These are phyloP conservation scores for Saccharomyces pastorianus DNA, from an alignment of 1,139 yeast genomes.

Conservation along the genomic window DNA sequence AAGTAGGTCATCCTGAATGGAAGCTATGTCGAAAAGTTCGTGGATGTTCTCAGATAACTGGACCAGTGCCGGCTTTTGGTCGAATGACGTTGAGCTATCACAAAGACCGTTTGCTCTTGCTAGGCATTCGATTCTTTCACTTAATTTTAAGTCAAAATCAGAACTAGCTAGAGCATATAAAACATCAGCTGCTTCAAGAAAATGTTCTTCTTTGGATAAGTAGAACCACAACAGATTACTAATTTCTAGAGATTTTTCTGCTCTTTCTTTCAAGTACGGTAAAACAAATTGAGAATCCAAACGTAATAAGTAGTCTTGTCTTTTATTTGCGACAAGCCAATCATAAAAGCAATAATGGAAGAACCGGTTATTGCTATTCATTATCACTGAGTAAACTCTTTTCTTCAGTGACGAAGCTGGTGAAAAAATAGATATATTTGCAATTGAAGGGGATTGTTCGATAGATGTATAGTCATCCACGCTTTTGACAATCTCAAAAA, in stretches of 20 bases:
- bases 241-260: constrained; percentile 58
- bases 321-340: constrained; percentile 79
- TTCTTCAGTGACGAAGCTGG: constrained; percentile 51
- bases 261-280: constrained; percentile 67
- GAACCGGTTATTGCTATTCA: constrained; percentile 68
- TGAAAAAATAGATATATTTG: neutral
- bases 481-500: constrained; percentile 65
- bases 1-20: constrained; percentile 76
- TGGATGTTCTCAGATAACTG: constrained; percentile 62
- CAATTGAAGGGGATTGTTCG: neutral
- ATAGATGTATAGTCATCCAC: constrained; percentile 53
- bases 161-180: constrained; percentile 68
- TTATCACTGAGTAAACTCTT: constrained; percentile 65
- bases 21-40: constrained; percentile 81
- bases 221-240: constrained; percentile 85
- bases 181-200: constrained; percentile 75
- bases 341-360: constrained; percentile 90
- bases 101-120: constrained; percentile 93
- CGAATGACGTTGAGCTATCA: constrained; percentile 75
- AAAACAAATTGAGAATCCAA: constrained; percentile 75
- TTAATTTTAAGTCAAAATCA: constrained; percentile 61
- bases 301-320: constrained; percentile 67
- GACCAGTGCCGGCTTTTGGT: constrained; percentile 65
- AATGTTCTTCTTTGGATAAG: constrained; percentile 74
- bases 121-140: constrained; percentile 75